Base-by-base conservation (phyloP, 495 filamentous ascomycete genomes). In the Darksidea phi region DNA sequence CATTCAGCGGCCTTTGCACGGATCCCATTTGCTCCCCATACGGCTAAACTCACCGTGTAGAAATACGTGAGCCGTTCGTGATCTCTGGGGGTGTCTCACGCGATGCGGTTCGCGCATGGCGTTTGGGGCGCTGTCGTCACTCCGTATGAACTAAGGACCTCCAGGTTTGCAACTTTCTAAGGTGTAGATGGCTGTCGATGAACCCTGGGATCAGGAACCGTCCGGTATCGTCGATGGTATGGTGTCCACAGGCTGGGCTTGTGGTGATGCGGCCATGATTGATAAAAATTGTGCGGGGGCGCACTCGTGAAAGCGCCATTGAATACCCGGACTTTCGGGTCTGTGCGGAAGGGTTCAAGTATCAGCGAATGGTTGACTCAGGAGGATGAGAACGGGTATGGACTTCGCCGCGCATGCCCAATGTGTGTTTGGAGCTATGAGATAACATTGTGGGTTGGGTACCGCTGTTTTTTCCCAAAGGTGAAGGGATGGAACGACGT, bases 41-140 rank as follows among this genome's bases (percentile, higher is more conserved):
- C 74, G 1, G 66, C 24, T 2, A 68, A 8, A n/a, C 72, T 70
- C n/a, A 70, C 63, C 1, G 67, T 68, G 48, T 62, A 57, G 53
- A 74, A 34, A 0, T 63, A 50, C 10, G 70, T 55, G 0, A 77
- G 53, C 12, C 73, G 73, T 2, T 55, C 61, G 18, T 69, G 63
- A 26, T 57, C 58, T 23, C 62, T 67, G 20, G 75, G 57, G 7
- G 59, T 48, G 10, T 61, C 41, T 37, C 74, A 75, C 10, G 56
- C 23, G 5, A 63, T 57, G 49, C 72, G 70, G 20, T 66, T 61
- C 0, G 50, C n/a, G 38, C 74, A 77, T 23, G 62, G 63, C 72
- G 74, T 76, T 50, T 69, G 61, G 20, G 76, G 49, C 18, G 63
- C 70, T 4, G 74, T 75, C 0, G 74, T 75, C 6, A 77, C 72